Evolutionary conservation across 139 green algal genomes (phyloP), one percentile per base, ranked within the genome.

Genomic region (Penium margaritaceum): DNA sequence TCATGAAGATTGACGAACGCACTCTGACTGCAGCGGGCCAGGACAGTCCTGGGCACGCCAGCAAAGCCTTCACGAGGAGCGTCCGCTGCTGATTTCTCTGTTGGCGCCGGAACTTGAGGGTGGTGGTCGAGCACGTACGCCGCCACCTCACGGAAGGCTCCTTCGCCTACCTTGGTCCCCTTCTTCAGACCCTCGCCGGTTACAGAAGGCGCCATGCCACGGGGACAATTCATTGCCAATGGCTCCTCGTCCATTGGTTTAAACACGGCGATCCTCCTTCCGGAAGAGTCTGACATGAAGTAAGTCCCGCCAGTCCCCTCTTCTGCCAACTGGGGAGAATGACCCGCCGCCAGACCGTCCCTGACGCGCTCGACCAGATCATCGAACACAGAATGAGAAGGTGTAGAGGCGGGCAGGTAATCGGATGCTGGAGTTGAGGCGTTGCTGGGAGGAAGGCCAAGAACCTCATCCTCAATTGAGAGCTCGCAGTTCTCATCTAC

Each of bases 91-190:
- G n/a, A n/a, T n/a, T n/a, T n/a, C n/a, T n/a, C n/a, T n/a, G n/a
- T n/a, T n/a, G n/a, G n/a, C n/a, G n/a, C n/a, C n/a, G n/a, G n/a
- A n/a, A n/a, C n/a, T n/a, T n/a, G n/a, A n/a, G n/a, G n/a, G n/a
- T n/a, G 62, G 24, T 93, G 84, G 81, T 98, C 93, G n/a, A 98
- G 84, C 60, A 98, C 71, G 55, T 91, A 98, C 0, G 93, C 93
- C 6, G 93, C 93, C 1, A 97, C 91, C 79, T 97, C 91, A 0
- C 33, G 70, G 5, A 63, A 84, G 6, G 92, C 92, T 1, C 91
- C 92, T 84, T 97, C 92, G 6, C 92, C 92, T 7, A 96, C 91
- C 21, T 89, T 81, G 19, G 95, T 90, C 7, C 88, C 93, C 1
- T 87, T 87, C 79, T 96, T 95, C 74, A 95, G 87, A 3, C 92